Conservation (phyloP, 1,139 yeast genomes). For the Trichomonascaceae sp. region DNA sequence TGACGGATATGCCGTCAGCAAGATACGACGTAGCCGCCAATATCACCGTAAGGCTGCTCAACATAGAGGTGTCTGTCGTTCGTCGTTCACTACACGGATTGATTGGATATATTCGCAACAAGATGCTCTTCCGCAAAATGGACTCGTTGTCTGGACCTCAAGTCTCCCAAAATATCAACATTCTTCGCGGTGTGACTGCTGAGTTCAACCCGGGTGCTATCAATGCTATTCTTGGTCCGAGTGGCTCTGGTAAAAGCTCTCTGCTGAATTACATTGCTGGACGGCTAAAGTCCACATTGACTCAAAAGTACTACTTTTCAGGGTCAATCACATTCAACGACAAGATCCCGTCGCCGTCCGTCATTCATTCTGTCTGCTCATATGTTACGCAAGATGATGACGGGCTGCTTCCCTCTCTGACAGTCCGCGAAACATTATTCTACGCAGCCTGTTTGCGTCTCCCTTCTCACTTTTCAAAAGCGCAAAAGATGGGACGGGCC, state of each 20-base stretch:
- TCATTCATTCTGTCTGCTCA: constrained; percentile 43
- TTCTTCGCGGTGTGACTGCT: constrained; percentile 42
- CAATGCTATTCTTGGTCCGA: constrained; percentile 85
- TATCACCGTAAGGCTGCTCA: constrained; percentile 12
- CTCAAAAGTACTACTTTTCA: constrained; percentile 26
- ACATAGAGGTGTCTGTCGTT: constrained; percentile 12
- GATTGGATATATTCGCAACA: neutral
- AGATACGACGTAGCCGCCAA: constrained; percentile 1
- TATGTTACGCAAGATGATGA: constrained; percentile 77
- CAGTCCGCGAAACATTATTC: constrained; percentile 63
- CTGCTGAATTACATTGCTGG: constrained; percentile 54
- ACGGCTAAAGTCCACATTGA: constrained; percentile 36
- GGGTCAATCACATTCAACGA: constrained; percentile 36
- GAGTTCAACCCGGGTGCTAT: constrained; percentile 47
- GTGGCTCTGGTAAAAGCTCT: constrained; percentile 79
- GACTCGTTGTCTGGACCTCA: neutral
- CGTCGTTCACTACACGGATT: constrained; percentile 5
- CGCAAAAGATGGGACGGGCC: constrained; percentile 28
- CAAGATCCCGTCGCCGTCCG: constrained; percentile 29
- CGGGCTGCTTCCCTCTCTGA: constrained; percentile 52
- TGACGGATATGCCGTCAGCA: neutral
- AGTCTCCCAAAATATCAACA: constrained; percentile 11
- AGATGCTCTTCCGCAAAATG: neutral
- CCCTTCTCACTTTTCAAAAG: constrained; percentile 17
- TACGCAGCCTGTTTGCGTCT: constrained; percentile 62